Evolutionary conservation across 2,329 filamentous ascomycete genomes (phyloP), one percentile per base, ranked within the genome.

Genomic region (Colletotrichum sp.): DNA sequence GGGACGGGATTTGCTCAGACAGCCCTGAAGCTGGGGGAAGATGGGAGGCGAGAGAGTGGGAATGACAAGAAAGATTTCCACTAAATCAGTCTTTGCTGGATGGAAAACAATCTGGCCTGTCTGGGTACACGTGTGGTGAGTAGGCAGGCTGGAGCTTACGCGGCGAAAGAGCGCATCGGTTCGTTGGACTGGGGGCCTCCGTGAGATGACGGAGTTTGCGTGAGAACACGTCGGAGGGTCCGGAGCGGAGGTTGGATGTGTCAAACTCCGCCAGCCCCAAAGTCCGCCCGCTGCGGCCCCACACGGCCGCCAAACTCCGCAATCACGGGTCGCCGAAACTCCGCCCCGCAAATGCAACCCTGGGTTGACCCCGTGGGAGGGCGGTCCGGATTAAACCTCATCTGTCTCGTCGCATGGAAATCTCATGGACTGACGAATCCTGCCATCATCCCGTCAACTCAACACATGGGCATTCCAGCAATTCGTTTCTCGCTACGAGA

Each of bases 221-320:
- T 33, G 57, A 12, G 9, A 31, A 3, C 18, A 38, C 31, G 29
- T 54, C 54, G 66, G 59, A 51, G 54, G 31, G 31, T 7, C 67
- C 68, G 67, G 67, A 69, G 33, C 61, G 67, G 61, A 66, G 27
- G 71, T 73, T 47, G 67, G 27, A 63, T 43, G 33, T 27, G 31
- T 65, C 59, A 73, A 73, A 73, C 66, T 73, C 66, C 66, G 70
- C 66, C 27, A 8, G 8, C 21, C 33, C 38, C 38, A 59, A 73
- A 74, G 24, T 74, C 72, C 68, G 72, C 63, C n/a, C 21, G 43
- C 57, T 51, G 68, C 72, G 72, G 72, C 72, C 68, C 72, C 68
- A 63, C 69, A 27, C 63, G 47, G 70, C 29, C 27, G 21, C 31
- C 38, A 69, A 59, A 59, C 54, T 64, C 63, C 69, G 69, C 69